These are phyloP conservation scores for Begonia loranthoides DNA, from an alignment of 306 rosid genomes.

Conservation along the genomic window DNA sequence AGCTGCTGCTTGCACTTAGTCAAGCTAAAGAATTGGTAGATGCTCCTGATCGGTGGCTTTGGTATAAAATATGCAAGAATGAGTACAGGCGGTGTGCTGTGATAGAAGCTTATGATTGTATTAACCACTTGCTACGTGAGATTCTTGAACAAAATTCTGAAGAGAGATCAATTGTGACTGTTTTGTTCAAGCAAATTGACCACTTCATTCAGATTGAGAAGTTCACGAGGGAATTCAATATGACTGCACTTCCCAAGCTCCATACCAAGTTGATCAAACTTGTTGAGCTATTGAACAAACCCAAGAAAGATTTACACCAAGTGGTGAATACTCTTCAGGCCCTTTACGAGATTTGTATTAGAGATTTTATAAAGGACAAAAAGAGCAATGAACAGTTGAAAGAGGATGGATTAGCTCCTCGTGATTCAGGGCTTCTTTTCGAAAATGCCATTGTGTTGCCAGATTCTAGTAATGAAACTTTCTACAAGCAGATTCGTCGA, in stretches of 20 bases:
- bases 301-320: slow-evolving; percentile 32
- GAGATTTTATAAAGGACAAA: slow-evolving; percentile 73
- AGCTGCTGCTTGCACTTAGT: slow-evolving; percentile 83
- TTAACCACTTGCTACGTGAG: slow-evolving; percentile 55
- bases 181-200: slow-evolving; percentile 74
- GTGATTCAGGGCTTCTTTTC: slow-evolving; percentile 54
- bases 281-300: slow-evolving; percentile 52
- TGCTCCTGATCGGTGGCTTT: slow-evolving; percentile 67
- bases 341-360: slow-evolving; percentile 66
- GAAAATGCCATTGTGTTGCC: slow-evolving; percentile 65
- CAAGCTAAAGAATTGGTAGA: slow-evolving; percentile 82
- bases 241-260: slow-evolving; percentile 63
- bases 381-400: slow-evolving; percentile 45
- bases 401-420: slow-evolving; percentile 74
- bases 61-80: slow-evolving; percentile 70
- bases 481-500: slow-evolving; percentile 76
- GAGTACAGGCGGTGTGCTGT: slow-evolving; percentile 91
- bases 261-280: slow-evolving; percentile 68
- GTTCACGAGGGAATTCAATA: slow-evolving; percentile 68
- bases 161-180: slow-evolving; percentile 81
- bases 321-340: slow-evolving; percentile 84
- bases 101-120: slow-evolving; percentile 71
- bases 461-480: slow-evolving; percentile 41
- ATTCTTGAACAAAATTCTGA: slow-evolving; percentile 49
- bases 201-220: slow-evolving; percentile 66